Conservation (phyloP, 495 filamentous ascomycete genomes). For the Trypethelium eluteriae region DNA sequence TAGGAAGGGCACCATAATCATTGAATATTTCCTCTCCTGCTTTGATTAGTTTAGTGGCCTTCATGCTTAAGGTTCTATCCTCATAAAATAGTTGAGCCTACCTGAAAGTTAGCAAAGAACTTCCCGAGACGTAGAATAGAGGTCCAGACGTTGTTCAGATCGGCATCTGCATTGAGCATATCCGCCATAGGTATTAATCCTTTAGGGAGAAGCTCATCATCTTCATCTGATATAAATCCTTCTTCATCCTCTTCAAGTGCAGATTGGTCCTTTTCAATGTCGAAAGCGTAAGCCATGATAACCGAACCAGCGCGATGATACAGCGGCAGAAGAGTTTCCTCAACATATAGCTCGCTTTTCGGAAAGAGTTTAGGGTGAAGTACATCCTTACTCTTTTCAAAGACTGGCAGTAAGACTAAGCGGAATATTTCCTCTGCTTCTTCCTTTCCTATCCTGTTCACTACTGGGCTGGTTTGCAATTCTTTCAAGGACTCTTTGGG, state of each 20-base stretch:
- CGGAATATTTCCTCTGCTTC: conserved; percentile 63
- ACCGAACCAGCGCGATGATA: conserved; percentile 74
- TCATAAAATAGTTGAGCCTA: conserved; percentile 65
- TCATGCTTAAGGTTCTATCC: conserved; percentile 56
- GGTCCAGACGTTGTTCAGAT: conserved; percentile 61
- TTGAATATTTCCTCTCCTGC: conserved; percentile 80
- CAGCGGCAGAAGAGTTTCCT: conserved; percentile 47
- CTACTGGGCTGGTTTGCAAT: conserved; percentile 69
- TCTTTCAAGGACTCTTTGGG: conserved; percentile 57
- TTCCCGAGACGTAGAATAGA: background rate
- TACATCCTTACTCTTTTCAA: conserved; percentile 39
- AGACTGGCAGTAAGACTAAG: conserved; percentile 54
- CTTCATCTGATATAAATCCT: conserved; percentile 54
- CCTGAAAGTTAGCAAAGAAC: conserved; percentile 1
- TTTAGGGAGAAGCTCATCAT: conserved; percentile 54
- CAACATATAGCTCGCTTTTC: conserved; percentile 33
- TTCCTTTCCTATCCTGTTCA: conserved; percentile 68
- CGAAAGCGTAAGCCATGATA: conserved; percentile 95
- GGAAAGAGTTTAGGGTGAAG: conserved; percentile 46
- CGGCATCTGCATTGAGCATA: conserved; percentile 83
- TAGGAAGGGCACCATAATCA: conserved; percentile 79
- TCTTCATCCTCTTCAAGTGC: conserved; percentile 52
- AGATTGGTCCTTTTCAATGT: conserved; percentile 54
- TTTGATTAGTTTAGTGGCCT: conserved; percentile 54
- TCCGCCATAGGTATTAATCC: conserved; percentile 93